Evolutionary conservation across 2,329 filamentous ascomycete genomes (phyloP), one percentile per base, ranked within the genome.

Genomic region (Xylaria sp.): DNA sequence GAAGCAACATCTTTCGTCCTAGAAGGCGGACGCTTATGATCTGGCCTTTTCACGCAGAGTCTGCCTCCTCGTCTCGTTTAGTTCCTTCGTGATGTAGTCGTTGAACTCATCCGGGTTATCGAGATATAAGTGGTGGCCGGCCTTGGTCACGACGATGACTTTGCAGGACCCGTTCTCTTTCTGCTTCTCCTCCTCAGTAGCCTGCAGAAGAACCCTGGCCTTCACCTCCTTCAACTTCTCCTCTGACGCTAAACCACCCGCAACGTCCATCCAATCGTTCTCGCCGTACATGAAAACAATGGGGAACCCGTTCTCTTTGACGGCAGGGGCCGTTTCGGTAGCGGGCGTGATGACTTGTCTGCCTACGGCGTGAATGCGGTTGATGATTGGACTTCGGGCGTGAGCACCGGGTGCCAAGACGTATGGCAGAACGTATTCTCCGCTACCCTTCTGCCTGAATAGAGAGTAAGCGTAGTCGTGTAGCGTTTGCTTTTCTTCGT

Each of bases 181-280:
- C 67, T 83, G 81, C 78, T 85, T 88, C 79, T 97, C 92, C 65
- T 93, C 91, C 1, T 85, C 83, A 0, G 86, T 90, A 24, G 87
- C 92, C 24, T 85, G 80, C 12, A 85, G 80, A 3, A 97, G 81
- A 0, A 86, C 84, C 58, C 87, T 86, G 30, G 82, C 81, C 71
- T 87, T 88, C 70, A 91, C 89, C 66, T 90, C 85, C 68, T 93
- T 90, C 12, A 98, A 86, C 79, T 92, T 94, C 80, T 94, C 88
- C 76, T 92, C 88, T 0, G 94, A 90, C 0, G 92, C 93, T 55
- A 90, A 88, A 0, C 96, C 96, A 32, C 94, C 96, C 0, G 89
- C 89, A 8, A 96, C 90, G 73, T 99, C 96, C 96, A 99, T 99
- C 96, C 96, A 99, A 83, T 99, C 96, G 76, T 96, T 90, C 75